Percentiles rank a stretch among this genome's conserved stretches.
Evolutionary conservation across 192 early-diverging fungal species (phyloP).

Genomic region (Oehlia diaphana): DNA sequence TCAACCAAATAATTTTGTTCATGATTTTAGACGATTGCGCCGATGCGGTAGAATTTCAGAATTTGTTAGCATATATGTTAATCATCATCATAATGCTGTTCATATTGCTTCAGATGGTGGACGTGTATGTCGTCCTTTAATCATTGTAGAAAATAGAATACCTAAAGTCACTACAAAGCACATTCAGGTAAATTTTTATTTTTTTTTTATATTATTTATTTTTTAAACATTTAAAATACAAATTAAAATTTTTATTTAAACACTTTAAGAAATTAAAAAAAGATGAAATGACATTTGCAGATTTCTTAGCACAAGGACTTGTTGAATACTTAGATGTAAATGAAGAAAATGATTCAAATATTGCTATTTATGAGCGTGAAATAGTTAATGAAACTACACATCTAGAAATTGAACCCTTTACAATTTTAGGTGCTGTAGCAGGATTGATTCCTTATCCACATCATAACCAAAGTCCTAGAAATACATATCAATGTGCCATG

Average conservation of each 20-base stretch:
- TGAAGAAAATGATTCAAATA: constrained; percentile 95
- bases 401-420: constrained; percentile 95
- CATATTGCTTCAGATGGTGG: constrained; percentile 94
- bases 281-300: constrained; percentile 76
- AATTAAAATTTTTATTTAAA: background rate
- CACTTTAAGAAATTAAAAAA: constrained; percentile 43
- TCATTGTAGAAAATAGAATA: constrained; percentile 85
- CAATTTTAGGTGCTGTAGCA: constrained; percentile 94
- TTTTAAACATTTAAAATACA: background rate
- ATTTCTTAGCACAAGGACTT: constrained; percentile 86
- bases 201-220: background rate
- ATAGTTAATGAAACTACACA: constrained; percentile 88
- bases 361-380: constrained; percentile 87
- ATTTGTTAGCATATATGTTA: constrained; percentile 89
- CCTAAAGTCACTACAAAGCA: constrained; percentile 66
- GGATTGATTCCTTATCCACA: constrained; percentile 98
- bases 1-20: constrained; percentile 80
- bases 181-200: constrained; percentile 50
- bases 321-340: constrained; percentile 98
- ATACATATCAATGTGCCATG: constrained; percentile 99
- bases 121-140: constrained; percentile 93
- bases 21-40: constrained; percentile 81
- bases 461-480: constrained; percentile 98
- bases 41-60: constrained; percentile 85
- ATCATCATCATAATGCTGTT: constrained; percentile 78